Evolutionary conservation across 2,329 filamentous ascomycete genomes (phyloP).

Genomic region (Fusarium globosum): DNA sequence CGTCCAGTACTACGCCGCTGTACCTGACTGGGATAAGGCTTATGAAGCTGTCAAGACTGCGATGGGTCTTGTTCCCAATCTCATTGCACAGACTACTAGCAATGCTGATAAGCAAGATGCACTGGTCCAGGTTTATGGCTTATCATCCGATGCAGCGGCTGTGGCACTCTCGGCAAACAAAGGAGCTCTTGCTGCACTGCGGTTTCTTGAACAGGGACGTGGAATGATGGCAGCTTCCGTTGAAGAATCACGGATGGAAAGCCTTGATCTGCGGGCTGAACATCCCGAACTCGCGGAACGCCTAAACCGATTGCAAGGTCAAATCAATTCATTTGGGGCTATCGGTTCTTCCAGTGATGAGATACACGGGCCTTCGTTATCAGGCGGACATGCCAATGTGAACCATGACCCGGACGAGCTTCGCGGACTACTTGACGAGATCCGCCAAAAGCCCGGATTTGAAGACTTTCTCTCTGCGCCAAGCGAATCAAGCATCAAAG

Average conservation of each 20-base stretch:
- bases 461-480: neutral
- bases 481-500: neutral
- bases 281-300: neutral
- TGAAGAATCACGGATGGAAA: neutral
- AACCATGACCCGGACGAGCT: neutral
- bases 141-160: neutral
- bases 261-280: neutral
- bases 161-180: neutral
- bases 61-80: neutral
- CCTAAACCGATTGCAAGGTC: rapidly evolving
- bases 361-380: neutral
- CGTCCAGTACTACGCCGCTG: neutral
- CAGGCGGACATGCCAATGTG: neutral
- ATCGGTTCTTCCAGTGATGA: too few species aligned
- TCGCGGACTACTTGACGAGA: neutral
- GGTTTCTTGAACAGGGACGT: neutral
- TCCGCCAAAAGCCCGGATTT: neutral
- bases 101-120: neutral
- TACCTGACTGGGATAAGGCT: neutral
- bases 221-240: neutral
- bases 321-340: neutral
- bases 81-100: neutral
- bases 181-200: neutral
- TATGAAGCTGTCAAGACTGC: neutral
- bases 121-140: neutral